These are phyloP conservation scores for Panicum virgatum DNA, from an alignment of 202 grass and related monocot genomes.

Conservation along the genomic window DNA sequence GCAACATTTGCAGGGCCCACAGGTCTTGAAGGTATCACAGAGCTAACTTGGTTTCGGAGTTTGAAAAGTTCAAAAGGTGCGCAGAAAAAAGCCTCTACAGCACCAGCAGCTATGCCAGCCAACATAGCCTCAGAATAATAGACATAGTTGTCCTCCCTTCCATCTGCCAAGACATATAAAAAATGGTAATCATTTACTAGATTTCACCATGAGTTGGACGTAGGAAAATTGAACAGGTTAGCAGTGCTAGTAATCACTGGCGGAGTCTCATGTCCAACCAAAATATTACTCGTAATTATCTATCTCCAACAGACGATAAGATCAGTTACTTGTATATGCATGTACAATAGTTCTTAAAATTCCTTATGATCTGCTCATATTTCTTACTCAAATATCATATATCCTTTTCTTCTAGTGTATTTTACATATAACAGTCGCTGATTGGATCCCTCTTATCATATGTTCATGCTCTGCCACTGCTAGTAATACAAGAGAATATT, in stretches of 20 bases:
- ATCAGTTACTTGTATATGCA: no score
- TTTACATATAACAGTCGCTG: no score
- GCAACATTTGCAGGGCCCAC: slow-evolving; percentile 31
- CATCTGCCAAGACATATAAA: slow-evolving; percentile 62
- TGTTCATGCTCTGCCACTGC: no score
- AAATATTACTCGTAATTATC: no score
- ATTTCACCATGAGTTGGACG: background rate
- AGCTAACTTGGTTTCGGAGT: slow-evolving; percentile 72
- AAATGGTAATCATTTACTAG: slow-evolving; percentile 24
- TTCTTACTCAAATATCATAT: no score
- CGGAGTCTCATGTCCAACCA: no score
- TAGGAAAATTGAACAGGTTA: background rate
- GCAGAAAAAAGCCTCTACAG: slow-evolving; percentile 59
- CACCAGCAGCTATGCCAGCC: slow-evolving; percentile 77
- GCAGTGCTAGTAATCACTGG: background rate
- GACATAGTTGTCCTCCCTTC: slow-evolving; percentile 78
- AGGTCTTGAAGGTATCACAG: slow-evolving; percentile 56
- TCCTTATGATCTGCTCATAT: no score
- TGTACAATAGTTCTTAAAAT: no score
- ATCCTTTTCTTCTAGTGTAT: no score
- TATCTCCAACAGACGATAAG: no score
- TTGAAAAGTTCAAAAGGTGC: slow-evolving; percentile 97
- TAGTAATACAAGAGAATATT: no score
- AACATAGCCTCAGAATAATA: slow-evolving; percentile 82
- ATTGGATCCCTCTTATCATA: no score